Base-by-base conservation (phyloP, 1,284 basidiomycete species). In the Inonotus hispidus region DNA sequence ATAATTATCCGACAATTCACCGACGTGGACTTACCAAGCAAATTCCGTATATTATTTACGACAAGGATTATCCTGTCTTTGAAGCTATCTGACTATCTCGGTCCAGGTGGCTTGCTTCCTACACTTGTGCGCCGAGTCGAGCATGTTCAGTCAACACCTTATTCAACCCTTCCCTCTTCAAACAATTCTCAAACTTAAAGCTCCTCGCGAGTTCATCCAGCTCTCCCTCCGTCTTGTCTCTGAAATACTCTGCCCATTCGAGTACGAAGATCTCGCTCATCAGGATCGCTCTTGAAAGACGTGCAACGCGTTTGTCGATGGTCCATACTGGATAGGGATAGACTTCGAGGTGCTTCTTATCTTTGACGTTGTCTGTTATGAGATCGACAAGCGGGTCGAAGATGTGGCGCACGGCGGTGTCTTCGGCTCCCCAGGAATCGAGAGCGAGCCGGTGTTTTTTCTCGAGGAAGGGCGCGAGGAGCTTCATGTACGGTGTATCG, bases 401-500 rank as follows among this genome's bases (percentile, higher is more conserved):
- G 52, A 83, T 68, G 62, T 77, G 68, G 55, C 75, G 73, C 57
- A 88, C 77, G 41, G 68, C 65, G 45, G 73, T 68, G 60, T 77
- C 78, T 67, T 84, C 81, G 5, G 82, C 75, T 16, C 87, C 86
- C 87, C 86, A 88, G 14, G 82, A 77, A 68, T 89, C 86, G 49
- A 81, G 73, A 0, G 85, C 86, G 37, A 87, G 77, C 1, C 78
- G 75, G 68, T 87, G 78, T 68, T 87, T 87, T 73, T 81, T 83
- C 32, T 74, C 74, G 19, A 90, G 78, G 76, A 89, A 89, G 32
- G 77, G 75, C 59, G 76, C 73, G 71, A 90, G 79, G 27, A 83
- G 79, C 56, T 74, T 74, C 77, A 87, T 84, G 75, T 90, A 92
- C 0, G 85, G 77, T n/a, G 88, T 88, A 14, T 83, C 78, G 47